Conservation (phyloP, 805 yeast genomes). For the Citeromyces matritensis region DNA sequence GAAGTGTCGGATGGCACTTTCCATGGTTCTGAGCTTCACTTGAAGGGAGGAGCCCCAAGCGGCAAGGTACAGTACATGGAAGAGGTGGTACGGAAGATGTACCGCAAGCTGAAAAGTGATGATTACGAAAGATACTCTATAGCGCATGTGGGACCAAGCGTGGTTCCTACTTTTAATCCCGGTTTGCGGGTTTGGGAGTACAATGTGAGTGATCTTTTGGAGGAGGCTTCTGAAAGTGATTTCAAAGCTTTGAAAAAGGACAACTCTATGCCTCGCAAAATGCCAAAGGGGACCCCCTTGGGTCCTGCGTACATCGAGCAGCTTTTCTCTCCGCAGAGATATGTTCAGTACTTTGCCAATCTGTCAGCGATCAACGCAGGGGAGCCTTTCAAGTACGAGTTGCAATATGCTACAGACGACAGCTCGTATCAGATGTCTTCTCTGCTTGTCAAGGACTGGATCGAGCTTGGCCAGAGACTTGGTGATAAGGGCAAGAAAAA, state of each 20-base stretch:
- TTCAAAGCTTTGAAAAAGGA: conserved; percentile 23
- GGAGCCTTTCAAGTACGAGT: conserved; percentile 36
- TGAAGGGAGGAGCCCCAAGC: conserved; percentile 50
- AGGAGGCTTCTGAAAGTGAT: conserved; percentile 1
- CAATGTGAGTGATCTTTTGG: conserved; percentile 43
- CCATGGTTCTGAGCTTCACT: conserved; percentile 7
- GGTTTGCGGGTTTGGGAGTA: conserved; percentile 81
- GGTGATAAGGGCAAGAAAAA: conserved; percentile 22
- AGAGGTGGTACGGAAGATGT: conserved; percentile 31
- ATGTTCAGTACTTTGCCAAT: conserved; percentile 65
- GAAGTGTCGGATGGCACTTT: conserved; percentile 3
- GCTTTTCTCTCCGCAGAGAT: conserved; percentile 56
- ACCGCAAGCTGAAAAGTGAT: conserved; percentile 35
- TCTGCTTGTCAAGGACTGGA: conserved; percentile 48
- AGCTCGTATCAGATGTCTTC: conserved; percentile 34
- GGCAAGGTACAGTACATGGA: conserved; percentile 53
- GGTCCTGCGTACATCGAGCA: conserved; percentile 75
- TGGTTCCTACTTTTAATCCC: conserved; percentile 78
- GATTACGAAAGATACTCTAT: conserved; percentile 49
- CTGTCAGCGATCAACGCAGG: conserved; percentile 23
- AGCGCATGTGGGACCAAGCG: conserved; percentile 56
- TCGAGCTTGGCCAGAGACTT: conserved; percentile 37
- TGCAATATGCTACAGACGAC: conserved; percentile 60
- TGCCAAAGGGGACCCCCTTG: conserved; percentile 33
- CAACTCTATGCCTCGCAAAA: conserved; percentile 44